Base-by-base conservation (phyloP, 2,329 filamentous ascomycete species). In the Decorospora gaudefroyi region DNA sequence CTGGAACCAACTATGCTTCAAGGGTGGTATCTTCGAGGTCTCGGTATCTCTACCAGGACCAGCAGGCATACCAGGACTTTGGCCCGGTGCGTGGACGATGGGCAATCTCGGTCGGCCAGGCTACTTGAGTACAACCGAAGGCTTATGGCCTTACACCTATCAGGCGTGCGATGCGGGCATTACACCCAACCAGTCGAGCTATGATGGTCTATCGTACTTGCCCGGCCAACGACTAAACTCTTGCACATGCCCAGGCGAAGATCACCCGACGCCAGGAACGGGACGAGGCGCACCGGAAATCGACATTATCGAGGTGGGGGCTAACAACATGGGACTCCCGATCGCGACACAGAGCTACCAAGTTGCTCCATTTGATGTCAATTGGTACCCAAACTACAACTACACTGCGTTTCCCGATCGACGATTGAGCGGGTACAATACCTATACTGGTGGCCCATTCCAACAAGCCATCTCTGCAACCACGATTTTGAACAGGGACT, bases 401-500 rank as follows among this genome's bases (percentile, higher is more conserved):
- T 81, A 74, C 53, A 72, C 78, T 44, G 72, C 74, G 11, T 78
- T 77, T 13, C 78, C 77, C 1, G 71, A 79, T 51, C 73, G 75
- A 48, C 66, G 71, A 4, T 65, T 75, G 22, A 78, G 76, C 11
- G 68, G 67, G 9, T 72, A 78, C 44, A 82, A 82, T 48, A 65
- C 68, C 2, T 82, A 79, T 52, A 74, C 72, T 18, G 79, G 79
- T 12, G 78, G 78, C 1, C 76, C 77, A 2, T 81, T 70, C 49
- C 78, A 82, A 54, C 77, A 82, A 62, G 78, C 78, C 21, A 71
- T 82, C 9, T 79, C 76, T n/a, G 77, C 72, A 4, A 77, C 77
- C 8, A 78, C 78, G 0, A 73, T 76, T 35, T 67, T 82, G 8
- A 81, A 81, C 59, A 78, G 76, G 46, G 54, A 73, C 7, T 82